Conservation (phyloP, 2,329 filamentous ascomycete genomes). For the Colletotrichum magnum region DNA sequence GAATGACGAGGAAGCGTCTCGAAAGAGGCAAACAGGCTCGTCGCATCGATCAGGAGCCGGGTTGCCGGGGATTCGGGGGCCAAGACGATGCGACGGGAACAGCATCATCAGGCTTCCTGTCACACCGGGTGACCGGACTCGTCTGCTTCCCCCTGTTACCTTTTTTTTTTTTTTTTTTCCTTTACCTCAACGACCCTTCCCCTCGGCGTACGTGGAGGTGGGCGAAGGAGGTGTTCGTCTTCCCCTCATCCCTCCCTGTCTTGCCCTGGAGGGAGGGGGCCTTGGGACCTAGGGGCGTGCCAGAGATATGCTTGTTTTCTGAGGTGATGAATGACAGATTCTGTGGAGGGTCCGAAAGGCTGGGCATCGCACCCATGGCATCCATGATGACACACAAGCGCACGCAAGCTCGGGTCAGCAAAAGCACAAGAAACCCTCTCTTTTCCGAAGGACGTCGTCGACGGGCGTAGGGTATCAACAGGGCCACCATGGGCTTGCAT, state of each 20-base stretch:
- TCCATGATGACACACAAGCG: background rate
- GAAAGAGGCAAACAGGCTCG: background rate
- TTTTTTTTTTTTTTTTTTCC: no score
- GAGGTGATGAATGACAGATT: constrained; percentile 1
- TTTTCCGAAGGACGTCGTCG: background rate
- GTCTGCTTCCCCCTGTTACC: background rate
- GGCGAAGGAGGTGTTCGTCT: constrained; percentile 16
- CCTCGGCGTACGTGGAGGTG: background rate
- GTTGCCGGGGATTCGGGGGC: constrained; percentile 2
- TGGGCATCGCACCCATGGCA: constrained; percentile 1
- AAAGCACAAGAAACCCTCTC: no score
- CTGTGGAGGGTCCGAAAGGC: background rate
- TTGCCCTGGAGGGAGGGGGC: background rate
- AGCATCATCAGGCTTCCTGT: constrained; percentile 21
- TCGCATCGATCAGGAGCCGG: constrained; percentile 6
- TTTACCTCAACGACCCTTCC: background rate
- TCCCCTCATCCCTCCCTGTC: background rate
- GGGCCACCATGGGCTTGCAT: no score
- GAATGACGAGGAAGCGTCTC: constrained; percentile 10
- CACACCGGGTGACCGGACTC: constrained; percentile 1
- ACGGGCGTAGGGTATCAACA: constrained; percentile 27
- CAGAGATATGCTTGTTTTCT: background rate
- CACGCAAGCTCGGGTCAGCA: background rate
- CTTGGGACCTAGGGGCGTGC: no score
- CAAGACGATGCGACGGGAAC: constrained; percentile 27